Conservation (phyloP, 2,329 filamentous ascomycete genomes). For the Botrytis medusae region DNA sequence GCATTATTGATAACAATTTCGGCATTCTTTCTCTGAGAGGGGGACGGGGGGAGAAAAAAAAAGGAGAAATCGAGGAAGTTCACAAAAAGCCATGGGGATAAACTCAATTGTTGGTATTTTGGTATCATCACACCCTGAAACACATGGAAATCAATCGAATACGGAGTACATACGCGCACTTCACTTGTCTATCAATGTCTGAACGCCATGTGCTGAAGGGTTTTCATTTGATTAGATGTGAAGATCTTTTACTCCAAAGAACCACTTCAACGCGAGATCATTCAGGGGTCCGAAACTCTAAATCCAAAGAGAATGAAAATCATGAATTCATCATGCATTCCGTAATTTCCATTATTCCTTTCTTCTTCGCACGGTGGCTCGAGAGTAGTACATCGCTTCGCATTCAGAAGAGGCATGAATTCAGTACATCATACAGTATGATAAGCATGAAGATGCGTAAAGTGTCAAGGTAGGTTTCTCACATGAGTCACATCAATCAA, state of each 20-base stretch:
- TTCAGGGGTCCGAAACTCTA: slow-evolving; percentile 10
- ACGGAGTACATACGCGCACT: background rate
- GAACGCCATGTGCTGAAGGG: background rate
- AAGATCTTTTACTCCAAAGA: slow-evolving; percentile 8
- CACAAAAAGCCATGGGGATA: background rate
- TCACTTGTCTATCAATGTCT: slow-evolving; percentile 3
- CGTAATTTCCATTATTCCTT: background rate
- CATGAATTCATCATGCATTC: slow-evolving; percentile 7
- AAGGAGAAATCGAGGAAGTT: background rate
- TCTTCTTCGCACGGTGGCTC: background rate
- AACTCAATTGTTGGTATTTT: slow-evolving; percentile 2
- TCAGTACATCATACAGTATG: background rate
- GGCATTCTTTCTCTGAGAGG: background rate
- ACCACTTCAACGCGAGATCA: slow-evolving; percentile 12
- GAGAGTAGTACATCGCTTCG: background rate
- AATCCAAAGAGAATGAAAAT: slow-evolving; percentile 9
- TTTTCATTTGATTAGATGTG: slow-evolving; percentile 1
- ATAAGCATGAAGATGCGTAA: slow-evolving; percentile 8
- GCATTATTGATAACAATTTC: background rate
- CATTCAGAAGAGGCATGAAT: background rate
- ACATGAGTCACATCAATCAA: background rate
- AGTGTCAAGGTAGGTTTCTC: background rate
- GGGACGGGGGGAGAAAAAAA: background rate
- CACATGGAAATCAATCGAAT: background rate
- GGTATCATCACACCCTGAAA: background rate